Base-by-base conservation (phyloP, 2,329 filamentous ascomycete species). In the Xylaria multiplex region DNA sequence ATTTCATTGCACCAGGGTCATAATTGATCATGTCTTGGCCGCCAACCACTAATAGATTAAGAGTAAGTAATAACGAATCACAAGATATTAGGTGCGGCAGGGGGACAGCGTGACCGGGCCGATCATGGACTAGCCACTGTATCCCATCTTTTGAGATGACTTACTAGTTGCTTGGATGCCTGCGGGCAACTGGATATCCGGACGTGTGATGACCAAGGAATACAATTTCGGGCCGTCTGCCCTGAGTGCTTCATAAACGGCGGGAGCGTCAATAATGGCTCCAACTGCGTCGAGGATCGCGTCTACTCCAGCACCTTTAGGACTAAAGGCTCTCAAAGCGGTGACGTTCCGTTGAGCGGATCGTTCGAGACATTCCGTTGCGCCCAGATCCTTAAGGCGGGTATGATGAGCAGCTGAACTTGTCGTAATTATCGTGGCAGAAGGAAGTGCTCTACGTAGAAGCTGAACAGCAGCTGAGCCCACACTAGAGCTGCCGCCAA, bases 391-490 rank as follows among this genome's bases (percentile, higher is more conserved):
- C 14, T 45, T 56, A 2, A 63, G 61, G 22, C 52, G 45, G 3
- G 11, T 19, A 24, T 63, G 61, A 32, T 63, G 61, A 22, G 53
- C 53, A 1, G 68, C 48, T 8, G 74, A 79, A 67, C 77, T 79
- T 19, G 77, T 79, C 2, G 75, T 60, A 11, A 79, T 68, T 27
- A 80, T 76, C 4, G 62, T 70, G 8, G 69, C 69, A 2, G 65
- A 64, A 3, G 76, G 74, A 11, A 77, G 70, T 4, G 77, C 76
- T 5, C 75, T 57, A 11, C 78, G 77, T 3, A 80, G 72, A 14
- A 80, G 74, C 66, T 80, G 78, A 35, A 81, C 75, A 14, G 75
- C 75, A 3, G 73, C 70, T 1, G 73, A 68, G 5, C 79, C 79
- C 42, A 77, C 68, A 2, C 69, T 72, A 6, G 78, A 79, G 62